Conservation (phyloP, 2,329 filamentous ascomycete genomes). For the Dissoconium aciculare region DNA sequence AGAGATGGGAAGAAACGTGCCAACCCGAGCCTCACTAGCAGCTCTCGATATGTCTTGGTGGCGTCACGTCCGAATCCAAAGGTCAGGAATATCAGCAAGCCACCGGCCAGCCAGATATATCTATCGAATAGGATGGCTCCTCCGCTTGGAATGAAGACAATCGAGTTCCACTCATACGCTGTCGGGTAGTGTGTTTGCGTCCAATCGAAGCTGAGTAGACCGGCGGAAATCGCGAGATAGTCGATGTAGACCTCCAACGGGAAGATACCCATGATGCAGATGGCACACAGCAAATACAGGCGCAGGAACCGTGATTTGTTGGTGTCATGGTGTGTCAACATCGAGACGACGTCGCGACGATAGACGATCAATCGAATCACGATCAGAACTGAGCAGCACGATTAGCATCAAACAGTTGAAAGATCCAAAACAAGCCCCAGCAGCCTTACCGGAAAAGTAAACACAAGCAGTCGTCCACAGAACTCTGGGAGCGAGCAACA, state of each 20-base stretch:
- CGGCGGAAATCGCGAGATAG: conserved; percentile 25
- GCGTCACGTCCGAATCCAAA: conserved; percentile 52
- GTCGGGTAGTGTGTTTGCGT: conserved; percentile 33
- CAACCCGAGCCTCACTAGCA: conserved; percentile 30
- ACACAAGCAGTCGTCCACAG: conserved; percentile 38
- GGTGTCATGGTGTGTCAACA: conserved; percentile 39
- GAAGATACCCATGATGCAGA: conserved; percentile 36
- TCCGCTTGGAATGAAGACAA: conserved; percentile 33
- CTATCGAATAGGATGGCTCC: conserved; percentile 38
- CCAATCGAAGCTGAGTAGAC: conserved; percentile 33
- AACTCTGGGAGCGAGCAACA: conserved; percentile 42
- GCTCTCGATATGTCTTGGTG: conserved; percentile 36
- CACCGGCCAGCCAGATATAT: conserved; percentile 42
- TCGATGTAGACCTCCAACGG: conserved; percentile 41
- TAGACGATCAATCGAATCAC: conserved; percentile 47
- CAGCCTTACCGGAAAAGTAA: conserved; percentile 46
- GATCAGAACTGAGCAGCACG: conserved; percentile 37
- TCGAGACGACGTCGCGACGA: conserved; percentile 40
- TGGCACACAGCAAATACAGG: conserved; percentile 42
- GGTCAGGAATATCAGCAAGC: conserved; percentile 44
- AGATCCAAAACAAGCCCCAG: too few species aligned
- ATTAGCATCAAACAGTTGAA: too few species aligned
- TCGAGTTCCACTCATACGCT: conserved; percentile 29
- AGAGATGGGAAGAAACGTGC: conserved; percentile 17
- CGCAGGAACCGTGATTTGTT: conserved; percentile 48